Percentiles rank a stretch among this genome's conserved stretches.
Evolutionary conservation across 2,329 filamentous ascomycete genomes (phyloP).

Genomic region (Penicillium frequentans): DNA sequence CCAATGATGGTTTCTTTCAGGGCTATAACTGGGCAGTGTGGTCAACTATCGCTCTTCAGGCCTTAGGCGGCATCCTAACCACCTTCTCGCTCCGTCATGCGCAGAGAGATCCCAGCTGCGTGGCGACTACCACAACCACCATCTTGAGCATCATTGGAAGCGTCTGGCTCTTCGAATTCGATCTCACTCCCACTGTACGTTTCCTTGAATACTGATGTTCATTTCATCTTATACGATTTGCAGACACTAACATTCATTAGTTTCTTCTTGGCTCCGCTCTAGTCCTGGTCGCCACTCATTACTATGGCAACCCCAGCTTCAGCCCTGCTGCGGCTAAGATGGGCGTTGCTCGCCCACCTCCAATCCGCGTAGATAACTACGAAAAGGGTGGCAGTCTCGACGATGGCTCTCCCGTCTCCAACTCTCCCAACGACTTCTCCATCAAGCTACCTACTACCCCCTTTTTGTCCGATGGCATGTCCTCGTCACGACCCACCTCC

Average conservation of each 20-base stretch:
- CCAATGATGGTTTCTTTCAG: conserved; percentile 84
- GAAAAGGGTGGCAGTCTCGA: conserved; percentile 70
- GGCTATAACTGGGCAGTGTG: conserved; percentile 94
- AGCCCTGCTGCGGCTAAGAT: conserved; percentile 19
- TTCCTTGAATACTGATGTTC: background rate
- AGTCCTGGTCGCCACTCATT: conserved; percentile 78
- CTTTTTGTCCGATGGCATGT: conserved; percentile 49
- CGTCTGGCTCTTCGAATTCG: conserved; percentile 79
- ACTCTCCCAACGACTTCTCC: conserved; percentile 45
- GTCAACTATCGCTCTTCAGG: conserved; percentile 79
- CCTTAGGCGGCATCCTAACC: conserved; percentile 79
- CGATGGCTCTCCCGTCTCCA: conserved; percentile 21
- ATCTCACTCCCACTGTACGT: conserved; percentile 67
- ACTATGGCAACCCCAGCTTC: conserved; percentile 67
- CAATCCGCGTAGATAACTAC: conserved; percentile 64
- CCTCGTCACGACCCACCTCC: conserved; percentile 55
- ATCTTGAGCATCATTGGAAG: conserved; percentile 83
- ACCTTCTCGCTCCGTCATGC: conserved; percentile 79
- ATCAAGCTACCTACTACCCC: conserved; percentile 50
- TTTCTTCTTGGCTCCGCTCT: conserved; percentile 77
- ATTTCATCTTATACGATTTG: background rate
- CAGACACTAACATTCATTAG: conserved; percentile 47
- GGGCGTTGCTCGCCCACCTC: conserved; percentile 55
- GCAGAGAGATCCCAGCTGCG: conserved; percentile 91
- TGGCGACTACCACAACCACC: conserved; percentile 90